Base-by-base conservation (phyloP, 495 filamentous ascomycete genomes). In the Talaromyces proteolyticus region DNA sequence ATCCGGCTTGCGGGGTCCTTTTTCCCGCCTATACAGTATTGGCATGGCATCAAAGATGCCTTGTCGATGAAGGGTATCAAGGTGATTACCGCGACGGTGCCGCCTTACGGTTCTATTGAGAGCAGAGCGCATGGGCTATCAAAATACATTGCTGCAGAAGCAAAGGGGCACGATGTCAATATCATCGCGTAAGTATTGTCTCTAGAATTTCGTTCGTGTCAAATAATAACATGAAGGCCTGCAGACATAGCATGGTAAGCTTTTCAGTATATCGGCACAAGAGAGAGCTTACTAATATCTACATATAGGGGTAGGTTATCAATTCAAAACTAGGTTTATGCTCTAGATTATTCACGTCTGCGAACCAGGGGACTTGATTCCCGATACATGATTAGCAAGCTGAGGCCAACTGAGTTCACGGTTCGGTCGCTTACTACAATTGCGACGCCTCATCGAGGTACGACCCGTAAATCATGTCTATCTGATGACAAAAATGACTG, bases 41-140 rank as follows among this genome's bases (percentile, higher is more conserved):
- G 92, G 92, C 82, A 86, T 26, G 92, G 92, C 1, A 95, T 97
- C 53, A 81, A 78, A 29, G 86, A 93, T 51, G 89, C 86, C 2
- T 68, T 96, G 17, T 69, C 64, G 8, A 77, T 83, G 41, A 85
- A 87, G 53, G 83, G 82, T 3, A 75, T 89, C 16, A 78, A 91
- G 54, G 89, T 96, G 26, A 88, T 95, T 44, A 88, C 81, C 3
- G 81, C 89, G 6, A 77, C 81, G 3, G 91, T 96, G 11, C 89
- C 91, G 4, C 77, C 91, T 0, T 86, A 82, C 6, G 84, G 78
- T 1, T 86, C 83, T 17, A 93, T 96, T 58, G 87, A 94, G 67
- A 75, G 78, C 53, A 77, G 89, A 20, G 88, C 87, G 3, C 74
- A 76, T 54, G 82, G 77, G 62, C 67, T 94, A 36, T 79, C 74